These are phyloP conservation scores for Crotalaria pallida DNA, from an alignment of 306 rosid genomes.

Conservation along the genomic window DNA sequence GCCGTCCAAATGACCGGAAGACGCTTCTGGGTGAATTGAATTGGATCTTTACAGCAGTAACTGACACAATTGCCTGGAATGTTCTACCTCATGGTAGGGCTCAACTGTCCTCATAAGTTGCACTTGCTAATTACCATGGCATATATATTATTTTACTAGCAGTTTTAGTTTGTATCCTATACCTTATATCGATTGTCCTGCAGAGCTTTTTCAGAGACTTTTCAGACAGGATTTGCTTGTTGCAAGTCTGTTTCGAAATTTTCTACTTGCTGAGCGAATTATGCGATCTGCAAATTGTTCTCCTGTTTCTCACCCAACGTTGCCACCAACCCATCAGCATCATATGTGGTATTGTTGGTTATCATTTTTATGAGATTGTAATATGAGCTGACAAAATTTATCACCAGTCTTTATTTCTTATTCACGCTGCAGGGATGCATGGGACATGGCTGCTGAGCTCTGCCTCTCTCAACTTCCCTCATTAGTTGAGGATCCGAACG, in stretches of 20 bases:
- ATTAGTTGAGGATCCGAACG: slow-evolving; percentile 74
- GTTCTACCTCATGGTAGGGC: slow-evolving; percentile 90
- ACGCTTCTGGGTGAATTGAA: slow-evolving; percentile 96
- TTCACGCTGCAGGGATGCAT: slow-evolving; percentile 84
- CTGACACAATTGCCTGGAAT: slow-evolving; percentile 99
- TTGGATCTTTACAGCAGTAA: slow-evolving; percentile 98
- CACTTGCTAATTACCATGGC: not conserved
- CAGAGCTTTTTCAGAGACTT: slow-evolving; percentile 95
- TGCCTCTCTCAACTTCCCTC: slow-evolving; percentile 98
- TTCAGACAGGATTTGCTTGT: slow-evolving; percentile 97
- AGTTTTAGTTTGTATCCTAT: slow-evolving; percentile 9
- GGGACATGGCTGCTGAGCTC: slow-evolving; percentile 99
- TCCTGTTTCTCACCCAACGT: slow-evolving; percentile 81
- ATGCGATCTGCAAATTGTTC: slow-evolving; percentile 99
- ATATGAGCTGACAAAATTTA: not conserved
- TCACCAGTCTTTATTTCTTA: slow-evolving; percentile 12
- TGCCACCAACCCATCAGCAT: slow-evolving; percentile 98
- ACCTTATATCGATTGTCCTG: slow-evolving; percentile 20
- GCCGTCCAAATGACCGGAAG: slow-evolving; percentile 93
- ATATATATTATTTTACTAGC: not conserved
- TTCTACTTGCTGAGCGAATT: slow-evolving; percentile 94
- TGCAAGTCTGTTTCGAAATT: slow-evolving; percentile 87
- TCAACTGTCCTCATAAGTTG: not conserved
- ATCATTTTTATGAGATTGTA: slow-evolving; percentile 20
- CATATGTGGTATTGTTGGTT: slow-evolving; percentile 84